A percentile compares a stretch with the other conserved stretches of the same genome.
Conservation (phyloP, 2,329 filamentous ascomycete species). For the Fragosphaeria purpurea region DNA sequence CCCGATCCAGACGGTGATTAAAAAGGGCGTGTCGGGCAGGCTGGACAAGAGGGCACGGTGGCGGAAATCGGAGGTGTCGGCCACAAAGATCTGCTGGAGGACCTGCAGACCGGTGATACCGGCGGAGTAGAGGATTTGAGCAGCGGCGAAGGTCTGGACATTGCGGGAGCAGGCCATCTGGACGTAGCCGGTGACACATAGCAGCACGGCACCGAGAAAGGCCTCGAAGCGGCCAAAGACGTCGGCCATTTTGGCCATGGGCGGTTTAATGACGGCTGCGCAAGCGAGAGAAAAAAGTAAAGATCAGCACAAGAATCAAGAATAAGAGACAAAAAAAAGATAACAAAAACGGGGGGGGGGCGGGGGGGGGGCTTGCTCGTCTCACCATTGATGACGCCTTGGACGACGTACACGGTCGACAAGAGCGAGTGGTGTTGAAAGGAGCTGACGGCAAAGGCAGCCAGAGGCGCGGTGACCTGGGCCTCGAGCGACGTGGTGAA, state of each 20-base stretch:
- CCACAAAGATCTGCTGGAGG: conserved; percentile 54
- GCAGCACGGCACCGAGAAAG: conserved; percentile 41
- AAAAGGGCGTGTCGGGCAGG: conserved; percentile 48
- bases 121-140: conserved; percentile 52
- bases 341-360: not conserved
- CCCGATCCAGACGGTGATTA: conserved; percentile 52
- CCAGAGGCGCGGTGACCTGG: conserved; percentile 50
- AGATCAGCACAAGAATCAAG: conserved; percentile 1
- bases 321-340: not conserved
- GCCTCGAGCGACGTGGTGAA: conserved; percentile 58
- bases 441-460: conserved; percentile 53
- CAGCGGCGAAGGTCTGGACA: conserved; percentile 40
- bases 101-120: conserved; percentile 37
- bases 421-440: conserved; percentile 54
- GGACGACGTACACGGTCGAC: conserved; percentile 54
- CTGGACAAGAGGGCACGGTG: conserved; percentile 51
- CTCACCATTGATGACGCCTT: conserved; percentile 51
- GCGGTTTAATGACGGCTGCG: conserved; percentile 46
- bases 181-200: conserved; percentile 47
- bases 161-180: conserved; percentile 45
- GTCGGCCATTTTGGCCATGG: conserved; percentile 51
- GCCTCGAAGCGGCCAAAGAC: conserved; percentile 53
- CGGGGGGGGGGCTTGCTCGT: too few relatives aligned
- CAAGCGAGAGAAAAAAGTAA: not conserved
- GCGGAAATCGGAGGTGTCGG: conserved; percentile 49